phyloP scores from a whole-genome alignment of 23 red algal genomes.

The Agarophyton chilense region DNA sequence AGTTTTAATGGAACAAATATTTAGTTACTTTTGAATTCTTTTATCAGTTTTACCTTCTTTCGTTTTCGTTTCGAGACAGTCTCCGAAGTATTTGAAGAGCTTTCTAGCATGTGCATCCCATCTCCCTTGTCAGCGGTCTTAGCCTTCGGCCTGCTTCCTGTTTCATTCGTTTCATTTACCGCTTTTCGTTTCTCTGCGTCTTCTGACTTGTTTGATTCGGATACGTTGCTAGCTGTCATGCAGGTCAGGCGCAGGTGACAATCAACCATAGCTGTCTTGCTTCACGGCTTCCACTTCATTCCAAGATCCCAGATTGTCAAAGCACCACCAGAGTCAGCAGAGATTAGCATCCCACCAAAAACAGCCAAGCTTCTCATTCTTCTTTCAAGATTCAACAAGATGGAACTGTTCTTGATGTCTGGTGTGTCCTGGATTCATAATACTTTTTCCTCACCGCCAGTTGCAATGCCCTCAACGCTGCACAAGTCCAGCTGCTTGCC shows the following conservation, averaged over 20 bases:
- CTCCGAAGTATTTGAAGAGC: not conserved
- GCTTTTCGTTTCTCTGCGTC: not conserved
- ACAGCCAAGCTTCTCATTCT: constrained; percentile 46
- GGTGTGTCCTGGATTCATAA: constrained; percentile 48
- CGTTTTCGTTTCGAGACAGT: constrained; percentile 64
- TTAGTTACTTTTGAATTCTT: not conserved
- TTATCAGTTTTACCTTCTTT: constrained; percentile 50
- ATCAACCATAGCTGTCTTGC: constrained; percentile 46
- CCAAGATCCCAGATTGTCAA: constrained; percentile 66
- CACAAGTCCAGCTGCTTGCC: constrained; percentile 32
- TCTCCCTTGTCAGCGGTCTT: not conserved
- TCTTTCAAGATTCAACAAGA: constrained; percentile 26
- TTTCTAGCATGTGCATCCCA: not conserved
- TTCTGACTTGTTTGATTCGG: not conserved
- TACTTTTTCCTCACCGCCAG: constrained; percentile 64
- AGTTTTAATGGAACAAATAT: too few species aligned
- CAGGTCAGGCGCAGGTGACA: constrained; percentile 51
- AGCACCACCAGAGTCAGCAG: constrained; percentile 45
- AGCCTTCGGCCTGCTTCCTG: too few species aligned
- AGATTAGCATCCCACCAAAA: constrained; percentile 10
- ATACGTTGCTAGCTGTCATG: not conserved
- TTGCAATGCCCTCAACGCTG: constrained; percentile 48
- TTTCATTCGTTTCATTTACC: not conserved
- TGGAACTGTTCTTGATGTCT: not conserved
- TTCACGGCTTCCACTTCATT: constrained; percentile 32